A percentile compares a stretch with the other conserved stretches of the same genome.
Evolutionary conservation across 2,329 filamentous ascomycete species (phyloP).

Genomic region (Hymenotorrendiella dingleyae): DNA sequence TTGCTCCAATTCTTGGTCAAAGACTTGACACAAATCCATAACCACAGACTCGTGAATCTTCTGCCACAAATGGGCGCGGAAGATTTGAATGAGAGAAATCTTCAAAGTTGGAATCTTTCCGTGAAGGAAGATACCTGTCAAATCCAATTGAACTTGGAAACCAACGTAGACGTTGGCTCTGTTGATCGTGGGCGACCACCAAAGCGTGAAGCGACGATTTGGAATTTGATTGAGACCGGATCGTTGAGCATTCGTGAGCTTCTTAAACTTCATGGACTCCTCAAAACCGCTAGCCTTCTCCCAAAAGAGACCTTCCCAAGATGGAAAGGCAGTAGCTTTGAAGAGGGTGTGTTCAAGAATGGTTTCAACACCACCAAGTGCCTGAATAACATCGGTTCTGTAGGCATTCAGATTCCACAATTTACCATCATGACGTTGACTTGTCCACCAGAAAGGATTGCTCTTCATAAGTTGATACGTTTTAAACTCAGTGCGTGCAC

Average conservation of each 20-base stretch:
- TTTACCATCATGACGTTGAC: constrained; percentile 93
- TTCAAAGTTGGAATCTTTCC: constrained; percentile 98
- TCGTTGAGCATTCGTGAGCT: constrained; percentile 92
- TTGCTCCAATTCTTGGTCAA: constrained; percentile 94
- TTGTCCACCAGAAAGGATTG: constrained; percentile 99
- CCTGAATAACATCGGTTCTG: constrained; percentile 93
- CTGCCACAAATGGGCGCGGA: constrained; percentile 99
- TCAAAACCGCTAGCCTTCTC: constrained; percentile 52
- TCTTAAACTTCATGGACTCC: constrained; percentile 92
- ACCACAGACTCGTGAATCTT: constrained; percentile 99
- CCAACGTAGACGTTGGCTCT: constrained; percentile 77
- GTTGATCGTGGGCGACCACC: constrained; percentile 95
- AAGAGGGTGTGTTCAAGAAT: constrained; percentile 96
- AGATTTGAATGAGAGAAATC: constrained; percentile 97
- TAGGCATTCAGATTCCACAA: constrained; percentile 96
- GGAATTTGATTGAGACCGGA: constrained; percentile 98
- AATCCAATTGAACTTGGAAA: constrained; percentile 97
- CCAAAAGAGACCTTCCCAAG: constrained; percentile 96
- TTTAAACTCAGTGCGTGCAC: constrained; percentile 93
- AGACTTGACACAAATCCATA: constrained; percentile 98
- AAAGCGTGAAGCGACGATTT: constrained; percentile 95
- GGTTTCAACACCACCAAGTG: constrained; percentile 85
- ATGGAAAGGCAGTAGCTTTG: constrained; percentile 93
- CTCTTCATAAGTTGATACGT: constrained; percentile 98
- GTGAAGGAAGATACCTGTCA: constrained; percentile 98